A percentile compares a stretch with the other conserved stretches of the same genome.
phyloP scores from a whole-genome alignment of 2,329 filamentous ascomycete genomes.

The Apiospora arundinis region DNA sequence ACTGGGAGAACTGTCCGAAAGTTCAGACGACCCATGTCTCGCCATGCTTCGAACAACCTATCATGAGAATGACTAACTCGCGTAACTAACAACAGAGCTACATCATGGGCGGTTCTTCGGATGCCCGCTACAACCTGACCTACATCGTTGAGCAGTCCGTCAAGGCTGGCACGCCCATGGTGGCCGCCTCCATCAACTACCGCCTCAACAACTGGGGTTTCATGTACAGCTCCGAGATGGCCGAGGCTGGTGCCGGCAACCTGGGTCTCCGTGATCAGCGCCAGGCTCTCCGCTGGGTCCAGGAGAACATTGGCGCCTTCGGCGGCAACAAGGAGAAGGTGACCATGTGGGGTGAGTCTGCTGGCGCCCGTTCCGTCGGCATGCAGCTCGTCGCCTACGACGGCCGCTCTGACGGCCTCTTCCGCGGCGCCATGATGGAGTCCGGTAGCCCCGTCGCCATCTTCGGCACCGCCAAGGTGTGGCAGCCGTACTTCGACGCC shows the following conservation, averaged over 20 bases:
- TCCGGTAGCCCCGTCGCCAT: conserved; percentile 49
- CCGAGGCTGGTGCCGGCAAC: conserved; percentile 53
- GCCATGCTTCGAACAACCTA: not conserved
- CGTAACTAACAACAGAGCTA: conserved; percentile 30
- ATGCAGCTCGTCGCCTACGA: conserved; percentile 58
- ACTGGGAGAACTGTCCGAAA: not conserved
- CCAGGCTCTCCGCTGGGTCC: conserved; percentile 55
- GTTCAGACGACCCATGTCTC: not conserved
- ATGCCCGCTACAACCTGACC: conserved; percentile 63
- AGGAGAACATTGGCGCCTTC: conserved; percentile 56
- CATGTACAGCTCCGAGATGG: conserved; percentile 51
- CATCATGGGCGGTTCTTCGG: conserved; percentile 37
- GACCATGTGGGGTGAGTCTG: conserved; percentile 60
- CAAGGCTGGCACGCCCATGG: conserved; percentile 53
- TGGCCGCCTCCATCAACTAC: conserved; percentile 59
- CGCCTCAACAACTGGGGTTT: conserved; percentile 59
- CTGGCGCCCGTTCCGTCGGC: conserved; percentile 56
- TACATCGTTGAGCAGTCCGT: conserved; percentile 44
- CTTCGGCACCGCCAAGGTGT: conserved; percentile 13
- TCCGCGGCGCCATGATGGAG: conserved; percentile 58
- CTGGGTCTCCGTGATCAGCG: conserved; percentile 58
- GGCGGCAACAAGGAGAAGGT: conserved; percentile 54
- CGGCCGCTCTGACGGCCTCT: conserved; percentile 59
- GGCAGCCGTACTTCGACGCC: conserved; percentile 39
- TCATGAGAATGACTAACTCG: no score